phyloP scores from a whole-genome alignment of 1,139 yeast species.

The Meyerozyma guilliermondii region DNA sequence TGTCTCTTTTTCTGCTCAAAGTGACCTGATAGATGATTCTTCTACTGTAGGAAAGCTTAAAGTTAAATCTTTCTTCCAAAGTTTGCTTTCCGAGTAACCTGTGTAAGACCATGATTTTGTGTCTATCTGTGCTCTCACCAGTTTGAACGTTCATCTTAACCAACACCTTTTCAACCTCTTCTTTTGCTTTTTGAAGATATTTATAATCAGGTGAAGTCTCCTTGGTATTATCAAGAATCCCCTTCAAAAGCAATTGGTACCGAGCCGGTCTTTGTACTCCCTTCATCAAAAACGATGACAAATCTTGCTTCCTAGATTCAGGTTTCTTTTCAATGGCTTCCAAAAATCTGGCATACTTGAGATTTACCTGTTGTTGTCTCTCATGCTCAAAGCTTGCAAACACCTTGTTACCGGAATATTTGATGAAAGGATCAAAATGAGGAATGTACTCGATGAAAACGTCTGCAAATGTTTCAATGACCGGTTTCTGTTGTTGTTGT shows the following conservation, averaged over 20 bases:
- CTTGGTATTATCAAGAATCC: slow-evolving; percentile 76
- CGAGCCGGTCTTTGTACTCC: slow-evolving; percentile 96
- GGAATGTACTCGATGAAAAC: slow-evolving; percentile 80
- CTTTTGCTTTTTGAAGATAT: slow-evolving; percentile 68
- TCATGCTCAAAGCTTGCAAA: slow-evolving; percentile 96
- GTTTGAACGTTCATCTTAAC: slow-evolving; percentile 82
- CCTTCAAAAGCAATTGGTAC: slow-evolving; percentile 79
- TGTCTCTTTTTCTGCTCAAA: slow-evolving; percentile 61
- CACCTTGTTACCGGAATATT: slow-evolving; percentile 93
- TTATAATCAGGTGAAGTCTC: slow-evolving; percentile 72
- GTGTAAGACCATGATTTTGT: slow-evolving; percentile 81
- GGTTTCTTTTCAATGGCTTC: slow-evolving; percentile 88
- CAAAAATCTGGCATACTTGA: slow-evolving; percentile 85
- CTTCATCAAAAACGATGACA: slow-evolving; percentile 87
- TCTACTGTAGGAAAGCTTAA: slow-evolving; percentile 77
- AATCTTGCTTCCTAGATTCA: slow-evolving; percentile 85
- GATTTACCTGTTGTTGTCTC: slow-evolving; percentile 85
- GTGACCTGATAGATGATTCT: slow-evolving; percentile 79
- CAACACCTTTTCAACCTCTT: slow-evolving; percentile 69
- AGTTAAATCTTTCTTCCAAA: slow-evolving; percentile 48
- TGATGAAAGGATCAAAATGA: slow-evolving; percentile 84
- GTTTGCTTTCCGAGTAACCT: slow-evolving; percentile 79
- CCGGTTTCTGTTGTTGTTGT: slow-evolving; percentile 79
- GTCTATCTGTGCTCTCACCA: slow-evolving; percentile 92
- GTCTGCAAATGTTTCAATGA: slow-evolving; percentile 83